Base-by-base conservation (phyloP, 2,329 filamentous ascomycete genomes). In the Penicillium nordicum region DNA sequence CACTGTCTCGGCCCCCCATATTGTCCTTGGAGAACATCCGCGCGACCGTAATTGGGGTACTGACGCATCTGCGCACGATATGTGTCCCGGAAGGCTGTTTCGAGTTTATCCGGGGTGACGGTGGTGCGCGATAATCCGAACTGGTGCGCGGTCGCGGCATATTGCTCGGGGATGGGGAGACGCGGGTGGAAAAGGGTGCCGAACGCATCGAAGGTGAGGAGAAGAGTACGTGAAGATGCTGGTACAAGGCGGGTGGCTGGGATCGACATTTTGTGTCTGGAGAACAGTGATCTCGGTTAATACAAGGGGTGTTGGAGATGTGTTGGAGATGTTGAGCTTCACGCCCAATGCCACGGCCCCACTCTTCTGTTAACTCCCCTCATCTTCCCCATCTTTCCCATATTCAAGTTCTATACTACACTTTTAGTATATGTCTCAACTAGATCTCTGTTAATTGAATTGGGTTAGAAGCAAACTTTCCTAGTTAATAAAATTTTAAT, bases 161-260 rank as follows among this genome's bases (percentile, higher is more conserved):
- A 79, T 60, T 77, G 74, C 8, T 69, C 63, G 7, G 72, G 65
- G 32, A 79, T 63, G 1, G 76, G 70, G 4, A 63, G 60, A 54
- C 72, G 71, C 0, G 77, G 77, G 49, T 74, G 62, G 62, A 78
- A 79, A 46, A 79, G 58, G 3, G 77, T 79, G 23, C 70, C 72
- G 55, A 79, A 77, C 34, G 77, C 77, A 63, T 79, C 77, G 40
- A 79, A 64, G 34, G 77, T 78, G 21, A 79, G 66, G 34, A 79
- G 71, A 27, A 79, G 72, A 11, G 60, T 67, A 4, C 67, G 66
- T 10, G 50, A 30, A n/a, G 25, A 29, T 23, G 25, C 14, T 3
- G 47, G 27, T 32, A 51, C 18, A 34, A 25, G 12, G 8, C 44
- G 47, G 21, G 18, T 4, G 4, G 30, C 5, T 32, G 27, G 14